Evolutionary conservation across 176 grass and related monocot genomes (phyloP), one percentile per base, ranked within the genome.

Genomic region (Cymbopogon citratus): DNA sequence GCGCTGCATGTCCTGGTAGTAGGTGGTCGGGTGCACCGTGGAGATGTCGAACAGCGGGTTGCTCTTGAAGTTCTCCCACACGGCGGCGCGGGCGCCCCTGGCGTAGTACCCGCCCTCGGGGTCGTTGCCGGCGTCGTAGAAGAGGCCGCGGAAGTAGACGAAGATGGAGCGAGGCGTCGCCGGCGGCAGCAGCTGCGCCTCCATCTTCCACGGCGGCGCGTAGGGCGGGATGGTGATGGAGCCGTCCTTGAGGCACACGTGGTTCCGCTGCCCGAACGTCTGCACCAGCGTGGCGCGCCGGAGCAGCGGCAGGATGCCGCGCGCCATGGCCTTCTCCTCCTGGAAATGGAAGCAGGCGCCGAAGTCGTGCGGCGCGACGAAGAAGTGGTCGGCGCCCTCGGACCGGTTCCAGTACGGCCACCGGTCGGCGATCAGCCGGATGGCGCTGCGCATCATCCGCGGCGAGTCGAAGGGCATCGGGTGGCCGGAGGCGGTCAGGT

Each of bases 391-490:
- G 49, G 86, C 76, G 19, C 90, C 90, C 28, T 89, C 80, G 0
- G 90, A 85, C 84, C 90, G 28, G 67, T 92, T 92, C 90, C 90
- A 92, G 76, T 92, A 92, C 4, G 90, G 80, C 90, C 90, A 92
- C 0, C 40, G 39, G 4, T 0, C 2, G 40, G 76, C 40, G 39
- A 78, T 0, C 4, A n/a, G 76, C 13, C 18, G 16, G 60, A 66
- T 19, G 0, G 76, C 76, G 76, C 25, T 12, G 60, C 76, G 60
- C 76, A 66, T 78, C 76, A 78, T 78, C 4, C 76, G 60, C 15
- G 76, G 76, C 9, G 76, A 78, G 40, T 66, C 40, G 76, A 66
- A 78, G 26, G 76, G 76, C 61, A 78, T 65, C 2, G 76, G 76
- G 40, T 65, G 76, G 61, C 76, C 76, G 1, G 76, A 78, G 9